phyloP scores from a whole-genome alignment of 306 rosid genomes.

The Sesbania bispinosa region DNA sequence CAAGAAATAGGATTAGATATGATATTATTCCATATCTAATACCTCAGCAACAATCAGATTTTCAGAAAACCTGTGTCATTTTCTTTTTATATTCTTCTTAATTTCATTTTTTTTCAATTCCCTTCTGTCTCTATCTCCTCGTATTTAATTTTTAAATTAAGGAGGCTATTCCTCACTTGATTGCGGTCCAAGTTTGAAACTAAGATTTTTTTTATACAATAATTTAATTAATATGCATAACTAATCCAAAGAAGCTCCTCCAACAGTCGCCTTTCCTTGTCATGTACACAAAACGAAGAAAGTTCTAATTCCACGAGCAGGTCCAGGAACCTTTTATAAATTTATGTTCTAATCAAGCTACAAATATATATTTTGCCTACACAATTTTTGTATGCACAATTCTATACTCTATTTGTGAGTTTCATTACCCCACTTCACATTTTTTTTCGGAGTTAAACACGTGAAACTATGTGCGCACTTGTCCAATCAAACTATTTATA shows the following conservation, averaged over 20 bases:
- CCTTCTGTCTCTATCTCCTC: neutral
- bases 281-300: neutral
- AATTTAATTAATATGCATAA: neutral
- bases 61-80: neutral
- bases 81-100: neutral
- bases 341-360: no score
- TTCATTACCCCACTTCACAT: no score
- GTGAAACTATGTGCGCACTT: no score
- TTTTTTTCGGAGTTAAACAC: no score
- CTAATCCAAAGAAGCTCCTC: neutral
- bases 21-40: neutral
- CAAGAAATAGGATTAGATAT: neutral
- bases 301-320: no score
- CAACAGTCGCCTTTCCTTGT: neutral
- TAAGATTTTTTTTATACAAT: neutral
- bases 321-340: no score
- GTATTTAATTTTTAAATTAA: neutral
- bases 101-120: no score
- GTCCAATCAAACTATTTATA: no score
- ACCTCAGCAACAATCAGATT: neutral
- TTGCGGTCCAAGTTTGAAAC: slow-evolving; percentile 16
- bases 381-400: no score
- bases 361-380: no score
- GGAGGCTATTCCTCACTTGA: neutral
- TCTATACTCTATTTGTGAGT: no score